A percentile compares a stretch with the other conserved stretches of the same genome.
Evolutionary conservation across 116 monocot genomes (phyloP).

Genomic region (Phalaenopsis hybrid): DNA sequence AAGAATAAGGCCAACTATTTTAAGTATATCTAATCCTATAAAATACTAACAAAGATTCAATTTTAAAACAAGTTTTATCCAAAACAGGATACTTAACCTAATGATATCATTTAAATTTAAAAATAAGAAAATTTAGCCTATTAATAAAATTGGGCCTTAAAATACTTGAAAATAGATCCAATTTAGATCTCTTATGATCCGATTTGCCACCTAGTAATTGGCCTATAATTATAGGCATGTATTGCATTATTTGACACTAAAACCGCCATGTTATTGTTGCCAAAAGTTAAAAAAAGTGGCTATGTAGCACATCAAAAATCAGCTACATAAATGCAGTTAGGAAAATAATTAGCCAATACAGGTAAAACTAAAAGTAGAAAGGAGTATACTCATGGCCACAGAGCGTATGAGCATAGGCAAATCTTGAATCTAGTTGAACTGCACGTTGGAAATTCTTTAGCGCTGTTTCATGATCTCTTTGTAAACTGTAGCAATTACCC

Average conservation of each 20-base stretch:
- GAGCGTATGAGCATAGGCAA: slow-evolving; percentile 92
- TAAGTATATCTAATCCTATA: too few relatives aligned
- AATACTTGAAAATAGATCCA: background rate
- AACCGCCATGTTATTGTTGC: background rate
- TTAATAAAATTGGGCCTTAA: too few relatives aligned
- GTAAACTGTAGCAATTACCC: slow-evolving; percentile 96
- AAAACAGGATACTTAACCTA: too few relatives aligned
- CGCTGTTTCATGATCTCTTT: slow-evolving; percentile 97
- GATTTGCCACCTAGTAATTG: background rate
- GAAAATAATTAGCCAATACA: background rate
- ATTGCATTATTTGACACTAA: background rate
- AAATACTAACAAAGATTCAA: too few relatives aligned
- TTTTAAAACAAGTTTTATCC: too few relatives aligned
- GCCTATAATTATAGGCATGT: background rate
- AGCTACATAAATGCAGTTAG: background rate
- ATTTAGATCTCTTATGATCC: background rate
- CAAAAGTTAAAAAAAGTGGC: background rate
- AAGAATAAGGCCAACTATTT: too few relatives aligned
- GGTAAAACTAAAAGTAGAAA: background rate
- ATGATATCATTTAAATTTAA: too few relatives aligned
- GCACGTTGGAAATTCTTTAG: slow-evolving; percentile 92
- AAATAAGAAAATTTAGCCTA: too few relatives aligned
- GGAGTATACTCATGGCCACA: slow-evolving; percentile 91
- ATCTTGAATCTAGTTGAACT: slow-evolving; percentile 78
- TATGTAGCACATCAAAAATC: background rate